Conservation (phyloP, 768 basidiomycete genomes). For the Pleurotus ostreatus region DNA sequence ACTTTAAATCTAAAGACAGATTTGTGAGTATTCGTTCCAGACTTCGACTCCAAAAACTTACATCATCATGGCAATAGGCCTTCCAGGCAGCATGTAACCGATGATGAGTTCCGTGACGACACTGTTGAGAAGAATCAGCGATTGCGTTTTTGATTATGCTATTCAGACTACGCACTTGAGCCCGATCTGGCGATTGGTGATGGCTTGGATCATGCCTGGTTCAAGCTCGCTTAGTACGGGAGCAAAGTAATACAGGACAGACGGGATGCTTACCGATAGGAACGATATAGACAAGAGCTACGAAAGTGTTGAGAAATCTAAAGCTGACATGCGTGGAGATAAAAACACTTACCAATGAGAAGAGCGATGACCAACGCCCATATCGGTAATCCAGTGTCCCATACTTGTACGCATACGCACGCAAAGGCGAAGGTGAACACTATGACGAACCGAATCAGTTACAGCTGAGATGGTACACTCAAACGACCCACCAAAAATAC, state of each 20-base stretch:
- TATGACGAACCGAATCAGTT: constrained; percentile 10
- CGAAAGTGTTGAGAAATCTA: not conserved
- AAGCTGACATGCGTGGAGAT: not conserved
- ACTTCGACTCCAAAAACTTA: constrained; percentile 20
- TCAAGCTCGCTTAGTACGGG: not conserved
- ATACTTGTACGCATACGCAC: constrained; percentile 55
- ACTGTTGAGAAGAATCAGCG: constrained; percentile 21
- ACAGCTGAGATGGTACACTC: not conserved
- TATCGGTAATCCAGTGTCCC: constrained; percentile 65
- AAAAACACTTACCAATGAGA: constrained; percentile 30
- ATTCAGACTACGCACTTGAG: constrained; percentile 33
- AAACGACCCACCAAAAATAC: constrained; percentile 35
- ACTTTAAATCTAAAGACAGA: not conserved
- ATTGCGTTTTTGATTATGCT: not conserved
- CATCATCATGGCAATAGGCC: constrained; percentile 76
- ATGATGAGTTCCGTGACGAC: constrained; percentile 75
- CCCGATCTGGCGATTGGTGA: constrained; percentile 75
- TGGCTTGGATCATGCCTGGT: constrained; percentile 66
- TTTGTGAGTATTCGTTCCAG: not conserved
- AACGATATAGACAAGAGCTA: constrained; percentile 56
- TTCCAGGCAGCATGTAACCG: constrained; percentile 55
- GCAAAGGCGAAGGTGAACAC: constrained; percentile 58
- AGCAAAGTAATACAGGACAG: not conserved
- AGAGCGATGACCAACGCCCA: constrained; percentile 61
- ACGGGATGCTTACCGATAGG: constrained; percentile 51